Percentiles rank a stretch among this genome's conserved stretches.
Evolutionary conservation across 192 early-diverging fungal genomes (phyloP).

Genomic region (Gamsiella multidivaricata): DNA sequence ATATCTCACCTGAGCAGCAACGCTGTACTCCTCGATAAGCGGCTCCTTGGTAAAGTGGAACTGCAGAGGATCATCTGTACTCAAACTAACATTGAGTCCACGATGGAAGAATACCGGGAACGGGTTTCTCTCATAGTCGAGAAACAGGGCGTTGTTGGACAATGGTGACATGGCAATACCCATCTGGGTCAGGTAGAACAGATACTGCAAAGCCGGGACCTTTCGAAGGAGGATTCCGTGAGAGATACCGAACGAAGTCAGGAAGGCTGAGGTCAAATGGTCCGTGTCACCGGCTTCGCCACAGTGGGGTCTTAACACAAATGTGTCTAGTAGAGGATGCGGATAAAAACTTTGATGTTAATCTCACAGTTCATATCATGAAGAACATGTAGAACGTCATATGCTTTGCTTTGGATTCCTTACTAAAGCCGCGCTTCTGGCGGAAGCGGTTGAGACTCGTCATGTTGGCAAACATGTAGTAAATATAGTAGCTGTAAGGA

Average conservation of each 20-base stretch:
- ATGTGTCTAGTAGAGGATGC: slow-evolving; percentile 70
- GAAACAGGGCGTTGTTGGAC: slow-evolving; percentile 96
- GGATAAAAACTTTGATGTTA: neutral
- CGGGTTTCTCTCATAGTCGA: slow-evolving; percentile 95
- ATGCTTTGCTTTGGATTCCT: slow-evolving; percentile 33
- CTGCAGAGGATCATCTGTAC: slow-evolving; percentile 96
- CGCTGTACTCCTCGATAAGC: slow-evolving; percentile 96
- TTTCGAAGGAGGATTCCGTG: slow-evolving; percentile 97
- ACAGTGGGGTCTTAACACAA: slow-evolving; percentile 94
- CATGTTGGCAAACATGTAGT: slow-evolving; percentile 94
- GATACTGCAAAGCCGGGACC: slow-evolving; percentile 95
- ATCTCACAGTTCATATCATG: neutral
- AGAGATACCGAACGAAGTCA: slow-evolving; percentile 90
- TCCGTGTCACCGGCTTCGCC: slow-evolving; percentile 98
- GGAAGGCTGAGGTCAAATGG: slow-evolving; percentile 90
- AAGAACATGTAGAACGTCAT: too few relatives aligned
- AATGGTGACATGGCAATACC: slow-evolving; percentile 98
- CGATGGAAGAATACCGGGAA: slow-evolving; percentile 95
- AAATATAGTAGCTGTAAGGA: slow-evolving; percentile 97
- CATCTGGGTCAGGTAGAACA: slow-evolving; percentile 96
- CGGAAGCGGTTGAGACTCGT: slow-evolving; percentile 88
- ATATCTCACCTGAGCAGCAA: slow-evolving; percentile 84
- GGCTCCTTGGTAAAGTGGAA: slow-evolving; percentile 99
- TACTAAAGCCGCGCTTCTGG: slow-evolving; percentile 80
- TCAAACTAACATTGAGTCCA: slow-evolving; percentile 92